Evolutionary conservation across 257 asterid species (phyloP).

Genomic region (Linaria vulgaris): DNA sequence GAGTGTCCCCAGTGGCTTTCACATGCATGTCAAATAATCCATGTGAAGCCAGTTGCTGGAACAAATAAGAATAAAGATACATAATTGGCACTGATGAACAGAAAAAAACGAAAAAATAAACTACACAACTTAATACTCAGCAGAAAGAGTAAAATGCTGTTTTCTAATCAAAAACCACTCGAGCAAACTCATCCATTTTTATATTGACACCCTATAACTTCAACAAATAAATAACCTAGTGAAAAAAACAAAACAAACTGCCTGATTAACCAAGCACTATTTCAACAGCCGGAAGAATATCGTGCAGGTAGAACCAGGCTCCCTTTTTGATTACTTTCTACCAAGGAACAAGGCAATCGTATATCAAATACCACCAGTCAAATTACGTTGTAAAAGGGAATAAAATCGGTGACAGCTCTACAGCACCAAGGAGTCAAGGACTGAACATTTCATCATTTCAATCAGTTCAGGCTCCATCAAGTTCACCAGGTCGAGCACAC

Average conservation of each 20-base stretch:
- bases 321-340: background rate
- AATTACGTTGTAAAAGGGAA: background rate
- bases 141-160: conserved; percentile 7
- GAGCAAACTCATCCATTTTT: background rate
- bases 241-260: background rate
- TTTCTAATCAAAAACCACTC: background rate
- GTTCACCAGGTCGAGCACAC: too few relatives aligned
- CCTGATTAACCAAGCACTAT: background rate
- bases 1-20: conserved; percentile 87
- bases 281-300: background rate
- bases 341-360: too few relatives aligned
- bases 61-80: conserved; percentile 25
- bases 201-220: background rate
- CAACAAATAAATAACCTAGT: background rate
- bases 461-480: too few relatives aligned
- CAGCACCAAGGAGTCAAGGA: too few relatives aligned
- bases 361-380: too few relatives aligned
- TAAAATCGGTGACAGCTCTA: too few relatives aligned
- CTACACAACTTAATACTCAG: background rate
- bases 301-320: background rate
- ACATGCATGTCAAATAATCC: conserved; percentile 79
- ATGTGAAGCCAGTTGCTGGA: conserved; percentile 94
- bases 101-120: background rate
- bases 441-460: too few relatives aligned
- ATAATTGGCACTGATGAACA: conserved; percentile 17